Conservation (phyloP, 2,329 filamentous ascomycete species). For the Claviceps sp. region DNA sequence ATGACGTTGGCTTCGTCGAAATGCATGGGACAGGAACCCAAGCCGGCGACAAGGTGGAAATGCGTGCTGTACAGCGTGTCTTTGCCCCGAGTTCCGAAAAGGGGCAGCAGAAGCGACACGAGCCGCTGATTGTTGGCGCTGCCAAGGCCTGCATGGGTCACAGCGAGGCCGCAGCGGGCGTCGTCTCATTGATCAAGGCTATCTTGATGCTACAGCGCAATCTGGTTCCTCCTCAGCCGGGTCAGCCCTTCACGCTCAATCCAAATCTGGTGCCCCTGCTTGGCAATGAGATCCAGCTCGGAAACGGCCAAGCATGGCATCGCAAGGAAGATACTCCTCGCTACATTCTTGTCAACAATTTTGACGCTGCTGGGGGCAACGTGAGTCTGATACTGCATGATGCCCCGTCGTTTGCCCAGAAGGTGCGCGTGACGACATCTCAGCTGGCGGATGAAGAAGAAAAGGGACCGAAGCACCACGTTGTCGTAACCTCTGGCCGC, state of each 20-base stretch:
- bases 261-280: not conserved
- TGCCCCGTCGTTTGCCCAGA: not conserved
- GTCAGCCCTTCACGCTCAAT: not conserved
- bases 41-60: not conserved
- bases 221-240: not conserved
- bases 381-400: not conserved
- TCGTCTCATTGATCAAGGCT: not conserved
- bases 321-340: not conserved
- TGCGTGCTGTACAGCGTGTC: not conserved
- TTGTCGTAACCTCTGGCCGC: not conserved
- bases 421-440: not conserved
- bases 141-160: not conserved
- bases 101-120: not conserved
- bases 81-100: not conserved
- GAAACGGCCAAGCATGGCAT: not conserved
- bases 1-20: slow-evolving; percentile 55
- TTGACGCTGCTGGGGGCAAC: not conserved
- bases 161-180: not conserved
- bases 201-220: not conserved
- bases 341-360: not conserved
- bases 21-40: not conserved
- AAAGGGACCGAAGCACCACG: not conserved
- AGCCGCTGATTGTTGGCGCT: not conserved
- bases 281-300: not conserved
- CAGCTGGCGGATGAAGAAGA: not conserved